Percentiles rank a stretch among this genome's conserved stretches.
These are phyloP conservation scores for Phytophthora meadii DNA, from an alignment of 352 stramenopile genomes.

Conservation along the genomic window DNA sequence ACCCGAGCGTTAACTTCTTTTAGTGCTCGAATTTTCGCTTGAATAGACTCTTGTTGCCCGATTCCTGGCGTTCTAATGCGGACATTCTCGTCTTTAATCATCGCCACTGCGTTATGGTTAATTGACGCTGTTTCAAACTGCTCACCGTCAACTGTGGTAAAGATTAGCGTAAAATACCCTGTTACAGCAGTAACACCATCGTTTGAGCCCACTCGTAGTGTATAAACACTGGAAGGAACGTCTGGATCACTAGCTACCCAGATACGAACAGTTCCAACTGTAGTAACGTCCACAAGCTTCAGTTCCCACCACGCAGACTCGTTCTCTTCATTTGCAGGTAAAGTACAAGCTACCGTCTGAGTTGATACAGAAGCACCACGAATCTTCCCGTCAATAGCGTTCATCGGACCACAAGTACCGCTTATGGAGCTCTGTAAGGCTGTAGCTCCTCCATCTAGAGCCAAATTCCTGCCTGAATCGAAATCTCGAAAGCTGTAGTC, in stretches of 20 bases:
- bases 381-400: slow-evolving; percentile 76
- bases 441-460: slow-evolving; percentile 53
- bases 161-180: slow-evolving; percentile 53
- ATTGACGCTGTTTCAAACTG: slow-evolving; percentile 43
- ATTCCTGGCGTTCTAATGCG: slow-evolving; percentile 44
- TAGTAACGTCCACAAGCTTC: slow-evolving; percentile 44
- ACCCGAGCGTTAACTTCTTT: slow-evolving; percentile 36
- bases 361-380: slow-evolving; percentile 44
- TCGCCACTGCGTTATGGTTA: slow-evolving; percentile 63
- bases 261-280: slow-evolving; percentile 67
- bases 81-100: slow-evolving; percentile 58
- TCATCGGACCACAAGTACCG: slow-evolving; percentile 48
- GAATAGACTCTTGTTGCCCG: slow-evolving; percentile 56
- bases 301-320: slow-evolving; percentile 78
- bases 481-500: slow-evolving; percentile 81
- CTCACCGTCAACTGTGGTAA: slow-evolving; percentile 33
- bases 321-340: slow-evolving; percentile 29
- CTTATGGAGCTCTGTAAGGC: slow-evolving; percentile 77
- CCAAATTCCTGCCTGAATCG: slow-evolving; percentile 51
- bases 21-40: slow-evolving; percentile 60
- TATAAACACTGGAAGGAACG: slow-evolving; percentile 37
- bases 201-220: slow-evolving; percentile 39
- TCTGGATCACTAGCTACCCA: slow-evolving; percentile 50
- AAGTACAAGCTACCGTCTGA: slow-evolving; percentile 60
- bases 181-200: slow-evolving; percentile 43